Conservation (phyloP, 768 basidiomycete genomes). For the Leccinum longicurvipes region DNA sequence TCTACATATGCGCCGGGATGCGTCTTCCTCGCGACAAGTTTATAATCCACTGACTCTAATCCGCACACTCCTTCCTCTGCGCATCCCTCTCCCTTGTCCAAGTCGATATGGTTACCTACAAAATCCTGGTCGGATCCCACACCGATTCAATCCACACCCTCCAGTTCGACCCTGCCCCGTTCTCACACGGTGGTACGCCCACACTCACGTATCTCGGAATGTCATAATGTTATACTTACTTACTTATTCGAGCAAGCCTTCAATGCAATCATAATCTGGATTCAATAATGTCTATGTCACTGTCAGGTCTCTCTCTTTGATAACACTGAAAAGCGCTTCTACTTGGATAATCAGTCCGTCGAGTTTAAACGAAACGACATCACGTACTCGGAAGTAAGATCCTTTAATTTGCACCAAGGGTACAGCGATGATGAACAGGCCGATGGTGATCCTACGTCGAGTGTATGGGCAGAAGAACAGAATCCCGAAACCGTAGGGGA, state of each 20-base stretch:
- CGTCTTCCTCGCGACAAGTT: no score
- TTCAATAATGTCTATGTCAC: no score
- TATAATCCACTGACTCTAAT: no score
- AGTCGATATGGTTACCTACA: conserved; percentile 18
- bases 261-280: no score
- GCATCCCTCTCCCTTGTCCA: no score
- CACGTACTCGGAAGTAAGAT: conserved; percentile 31
- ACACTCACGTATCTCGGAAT: conserved; percentile 47
- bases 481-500: not conserved
- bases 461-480: not conserved
- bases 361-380: not conserved
- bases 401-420: conserved; percentile 38
- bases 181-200: conserved; percentile 44
- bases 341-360: not conserved
- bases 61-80: no score
- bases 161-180: conserved; percentile 62
- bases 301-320: no score
- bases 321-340: conserved; percentile 22
- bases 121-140: conserved; percentile 63
- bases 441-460: conserved; percentile 27
- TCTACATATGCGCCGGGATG: no score
- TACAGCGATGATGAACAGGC: conserved; percentile 35
- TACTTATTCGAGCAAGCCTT: no score
- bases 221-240: no score
- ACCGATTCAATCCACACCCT: conserved; percentile 61